These are phyloP conservation scores for Acmispon strigosus DNA, from an alignment of 306 rosid species.

Conservation along the genomic window DNA sequence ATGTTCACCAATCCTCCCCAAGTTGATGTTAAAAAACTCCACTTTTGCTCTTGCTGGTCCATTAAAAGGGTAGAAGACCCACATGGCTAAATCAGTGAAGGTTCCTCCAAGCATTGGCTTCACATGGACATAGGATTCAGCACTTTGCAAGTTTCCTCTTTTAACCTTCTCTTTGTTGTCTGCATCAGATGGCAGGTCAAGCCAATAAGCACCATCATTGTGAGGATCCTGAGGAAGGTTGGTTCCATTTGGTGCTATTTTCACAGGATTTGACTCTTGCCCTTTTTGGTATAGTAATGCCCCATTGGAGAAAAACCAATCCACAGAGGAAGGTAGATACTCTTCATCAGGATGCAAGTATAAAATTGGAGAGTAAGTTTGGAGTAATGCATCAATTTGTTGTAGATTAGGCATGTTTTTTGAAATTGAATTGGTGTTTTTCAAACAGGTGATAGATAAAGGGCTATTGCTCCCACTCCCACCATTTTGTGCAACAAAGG, in stretches of 20 bases:
- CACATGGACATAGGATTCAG: constrained; percentile 43
- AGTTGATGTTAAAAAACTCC: constrained; percentile 32
- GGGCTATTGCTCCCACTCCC: not conserved
- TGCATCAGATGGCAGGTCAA: constrained; percentile 51
- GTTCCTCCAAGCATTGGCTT: constrained; percentile 74
- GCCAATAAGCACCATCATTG: constrained; percentile 45
- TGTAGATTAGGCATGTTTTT: constrained; percentile 42
- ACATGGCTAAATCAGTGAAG: constrained; percentile 56
- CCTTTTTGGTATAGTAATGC: constrained; percentile 39
- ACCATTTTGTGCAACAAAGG: constrained; percentile 47
- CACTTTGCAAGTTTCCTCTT: constrained; percentile 41
- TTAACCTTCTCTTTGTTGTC: constrained; percentile 35
- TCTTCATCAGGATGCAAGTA: constrained; percentile 61
- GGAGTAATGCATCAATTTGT: constrained; percentile 40
- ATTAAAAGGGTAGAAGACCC: constrained; percentile 80
- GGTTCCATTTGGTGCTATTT: constrained; percentile 37
- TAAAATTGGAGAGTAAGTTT: constrained; percentile 50
- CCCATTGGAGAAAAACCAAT: constrained; percentile 67
- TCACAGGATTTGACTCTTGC: constrained; percentile 11
- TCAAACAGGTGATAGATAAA: constrained; percentile 45
- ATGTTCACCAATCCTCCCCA: constrained; percentile 50
- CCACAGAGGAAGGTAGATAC: constrained; percentile 52
- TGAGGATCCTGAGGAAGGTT: constrained; percentile 56
- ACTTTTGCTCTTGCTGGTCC: constrained; percentile 64
- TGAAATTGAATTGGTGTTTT: constrained; percentile 30